Percentiles rank a stretch among this genome's conserved stretches.
Conservation (phyloP, 2,329 filamentous ascomycete genomes). For the Monascus ruber region DNA sequence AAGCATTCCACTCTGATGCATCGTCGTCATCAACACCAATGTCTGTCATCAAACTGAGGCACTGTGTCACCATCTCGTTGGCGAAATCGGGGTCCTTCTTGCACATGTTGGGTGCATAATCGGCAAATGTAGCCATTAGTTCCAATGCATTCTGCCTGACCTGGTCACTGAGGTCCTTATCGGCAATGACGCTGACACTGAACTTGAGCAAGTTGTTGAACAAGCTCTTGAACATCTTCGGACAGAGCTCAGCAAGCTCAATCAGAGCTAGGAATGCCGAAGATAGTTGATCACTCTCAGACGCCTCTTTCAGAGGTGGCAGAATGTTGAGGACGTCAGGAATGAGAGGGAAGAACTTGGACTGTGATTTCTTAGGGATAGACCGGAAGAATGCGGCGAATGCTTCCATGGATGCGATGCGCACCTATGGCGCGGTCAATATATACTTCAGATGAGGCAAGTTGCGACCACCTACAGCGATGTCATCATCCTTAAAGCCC, state of each 20-base stretch:
- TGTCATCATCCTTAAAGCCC: constrained; percentile 81
- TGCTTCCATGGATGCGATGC: constrained; percentile 88
- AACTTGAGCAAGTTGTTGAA: constrained; percentile 90
- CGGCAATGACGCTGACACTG: constrained; percentile 83
- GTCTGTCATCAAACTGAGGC: constrained; percentile 94
- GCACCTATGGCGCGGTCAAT: constrained; percentile 48
- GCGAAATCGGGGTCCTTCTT: constrained; percentile 88
- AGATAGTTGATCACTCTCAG: constrained; percentile 82
- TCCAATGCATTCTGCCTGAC: constrained; percentile 91
- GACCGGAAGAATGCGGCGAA: constrained; percentile 94
- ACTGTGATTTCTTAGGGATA: constrained; percentile 74
- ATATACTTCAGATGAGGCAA: constrained; percentile 1
- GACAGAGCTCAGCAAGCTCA: constrained; percentile 84
- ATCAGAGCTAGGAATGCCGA: constrained; percentile 85
- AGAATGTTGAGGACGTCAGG: constrained; percentile 90
- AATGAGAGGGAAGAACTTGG: constrained; percentile 77
- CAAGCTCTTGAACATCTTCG: constrained; percentile 94
- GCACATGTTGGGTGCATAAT: constrained; percentile 89
- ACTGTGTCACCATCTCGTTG: constrained; percentile 95
- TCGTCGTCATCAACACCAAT: constrained; percentile 91
- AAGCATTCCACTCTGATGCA: constrained; percentile 81
- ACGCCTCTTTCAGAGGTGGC: constrained; percentile 81
- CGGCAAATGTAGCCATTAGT: constrained; percentile 95
- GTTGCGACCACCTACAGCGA: constrained; percentile 46
- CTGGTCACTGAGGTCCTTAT: constrained; percentile 85